A percentile compares a stretch with the other conserved stretches of the same genome.
Conservation (phyloP, 768 basidiomycete species). For the Crucibulum laeve region DNA sequence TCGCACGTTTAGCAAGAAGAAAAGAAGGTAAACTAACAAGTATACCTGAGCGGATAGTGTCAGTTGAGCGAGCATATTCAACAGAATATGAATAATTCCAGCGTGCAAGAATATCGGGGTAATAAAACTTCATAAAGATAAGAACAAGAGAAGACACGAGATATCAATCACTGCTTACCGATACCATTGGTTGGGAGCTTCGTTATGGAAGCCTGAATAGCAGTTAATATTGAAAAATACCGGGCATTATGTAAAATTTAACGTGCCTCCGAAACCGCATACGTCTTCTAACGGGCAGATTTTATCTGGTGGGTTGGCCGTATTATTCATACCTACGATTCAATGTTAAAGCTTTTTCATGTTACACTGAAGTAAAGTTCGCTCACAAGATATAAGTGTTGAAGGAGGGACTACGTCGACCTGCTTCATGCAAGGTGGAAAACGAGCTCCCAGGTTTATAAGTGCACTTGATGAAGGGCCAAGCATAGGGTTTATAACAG, state of each 20-base stretch:
- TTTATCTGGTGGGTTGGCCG: conserved; percentile 67
- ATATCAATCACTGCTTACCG: conserved; percentile 21
- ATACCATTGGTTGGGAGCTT: conserved; percentile 46
- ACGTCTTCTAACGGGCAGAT: conserved; percentile 76
- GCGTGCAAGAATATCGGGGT: conserved; percentile 91
- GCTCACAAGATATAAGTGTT: conserved; percentile 56
- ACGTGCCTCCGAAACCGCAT: conserved; percentile 82
- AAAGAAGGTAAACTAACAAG: not conserved
- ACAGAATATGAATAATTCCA: conserved; percentile 85
- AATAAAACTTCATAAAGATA: conserved; percentile 56
- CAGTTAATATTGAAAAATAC: not conserved
- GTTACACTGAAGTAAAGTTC: not conserved
- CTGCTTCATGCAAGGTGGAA: conserved; percentile 87
- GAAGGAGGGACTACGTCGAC: conserved; percentile 53
- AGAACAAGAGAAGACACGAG: not conserved
- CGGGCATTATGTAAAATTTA: conserved; percentile 20
- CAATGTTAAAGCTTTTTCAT: not conserved
- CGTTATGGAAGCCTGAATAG: conserved; percentile 31
- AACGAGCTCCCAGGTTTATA: conserved; percentile 87
- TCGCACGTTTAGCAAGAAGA: not conserved
- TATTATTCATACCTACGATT: conserved; percentile 70
- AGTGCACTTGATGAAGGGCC: conserved; percentile 84
- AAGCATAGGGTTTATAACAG: conserved; percentile 83
- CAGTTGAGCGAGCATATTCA: conserved; percentile 90
- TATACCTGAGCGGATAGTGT: conserved; percentile 72